Evolutionary conservation across 768 basidiomycete species (phyloP).

Genomic region (Postia placenta): DNA sequence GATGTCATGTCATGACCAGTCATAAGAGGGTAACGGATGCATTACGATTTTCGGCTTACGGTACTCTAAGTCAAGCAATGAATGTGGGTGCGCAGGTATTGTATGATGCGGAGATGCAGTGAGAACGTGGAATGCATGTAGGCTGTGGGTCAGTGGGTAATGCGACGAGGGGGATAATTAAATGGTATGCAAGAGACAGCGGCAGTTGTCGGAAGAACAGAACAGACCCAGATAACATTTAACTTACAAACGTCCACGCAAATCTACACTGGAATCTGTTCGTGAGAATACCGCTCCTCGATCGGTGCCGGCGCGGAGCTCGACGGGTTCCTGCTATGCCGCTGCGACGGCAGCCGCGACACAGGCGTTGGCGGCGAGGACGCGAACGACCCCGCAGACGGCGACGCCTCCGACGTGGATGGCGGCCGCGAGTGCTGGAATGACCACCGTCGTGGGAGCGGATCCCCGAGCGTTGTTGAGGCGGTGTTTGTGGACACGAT

Average conservation of each 20-base stretch:
- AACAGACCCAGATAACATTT: not conserved
- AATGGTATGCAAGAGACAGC: not conserved
- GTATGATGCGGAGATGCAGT: not conserved
- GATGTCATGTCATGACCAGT: not conserved
- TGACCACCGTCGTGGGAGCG: conserved; percentile 23
- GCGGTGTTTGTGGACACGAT: conserved; percentile 4
- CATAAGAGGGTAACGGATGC: not conserved
- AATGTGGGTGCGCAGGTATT: not conserved
- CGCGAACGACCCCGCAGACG: conserved; percentile 9
- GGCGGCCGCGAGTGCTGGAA: conserved; percentile 25
- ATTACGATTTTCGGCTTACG: not conserved
- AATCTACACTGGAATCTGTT: not conserved
- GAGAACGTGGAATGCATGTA: not conserved
- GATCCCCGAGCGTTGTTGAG: conserved; percentile 22
- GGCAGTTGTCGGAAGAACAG: not conserved
- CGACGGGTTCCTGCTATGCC: conserved; percentile 17
- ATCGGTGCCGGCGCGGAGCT: conserved; percentile 11
- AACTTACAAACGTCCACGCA: not conserved
- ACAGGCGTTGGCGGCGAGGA: conserved; percentile 2
- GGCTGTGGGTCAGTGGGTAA: not conserved
- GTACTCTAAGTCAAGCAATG: conserved; percentile 1
- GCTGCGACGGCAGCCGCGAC: conserved; percentile 6
- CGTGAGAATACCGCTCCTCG: conserved; percentile 11
- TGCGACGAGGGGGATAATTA: not conserved
- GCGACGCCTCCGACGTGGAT: conserved; percentile 15